Percentiles rank a stretch among this genome's conserved stretches.
Conservation (phyloP, 1,139 yeast genomes). For the Debaryomyces subglobosus region DNA sequence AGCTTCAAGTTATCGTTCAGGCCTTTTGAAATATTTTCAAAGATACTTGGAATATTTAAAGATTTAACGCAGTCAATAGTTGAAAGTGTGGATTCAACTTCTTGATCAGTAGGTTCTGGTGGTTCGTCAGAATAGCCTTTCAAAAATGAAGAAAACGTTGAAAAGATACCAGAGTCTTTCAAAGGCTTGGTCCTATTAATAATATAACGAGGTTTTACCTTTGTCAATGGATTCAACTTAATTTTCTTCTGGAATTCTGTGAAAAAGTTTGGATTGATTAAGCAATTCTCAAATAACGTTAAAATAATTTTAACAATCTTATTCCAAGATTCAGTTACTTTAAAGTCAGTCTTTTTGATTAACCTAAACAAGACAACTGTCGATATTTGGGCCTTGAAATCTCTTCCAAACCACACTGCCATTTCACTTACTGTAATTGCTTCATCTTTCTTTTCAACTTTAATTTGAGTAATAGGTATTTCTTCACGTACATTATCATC, state of each 20-base stretch:
- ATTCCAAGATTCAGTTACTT: constrained; percentile 59
- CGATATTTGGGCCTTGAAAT: constrained; percentile 89
- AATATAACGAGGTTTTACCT: constrained; percentile 65
- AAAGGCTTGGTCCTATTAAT: constrained; percentile 62
- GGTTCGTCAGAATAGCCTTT: constrained; percentile 86
- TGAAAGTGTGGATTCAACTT: constrained; percentile 80
- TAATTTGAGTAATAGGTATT: constrained; percentile 51
- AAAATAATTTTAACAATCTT: constrained; percentile 61
- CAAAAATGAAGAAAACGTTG: constrained; percentile 88
- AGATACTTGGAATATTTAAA: constrained; percentile 56
- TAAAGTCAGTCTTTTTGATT: constrained; percentile 58
- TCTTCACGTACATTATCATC: constrained; percentile 47
- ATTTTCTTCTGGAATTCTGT: constrained; percentile 62
- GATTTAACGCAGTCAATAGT: constrained; percentile 81
- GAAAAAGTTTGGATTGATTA: constrained; percentile 70
- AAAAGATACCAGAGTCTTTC: constrained; percentile 75
- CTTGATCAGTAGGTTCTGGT: constrained; percentile 91
- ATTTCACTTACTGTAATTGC: constrained; percentile 76
- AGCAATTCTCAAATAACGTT: constrained; percentile 70
- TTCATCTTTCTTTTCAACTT: constrained; percentile 52
- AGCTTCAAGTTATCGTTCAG: constrained; percentile 25
- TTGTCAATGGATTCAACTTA: constrained; percentile 55
- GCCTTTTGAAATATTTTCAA: constrained; percentile 46
- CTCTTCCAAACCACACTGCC: constrained; percentile 84
- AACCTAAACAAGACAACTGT: constrained; percentile 83